Evolutionary conservation across 495 filamentous ascomycete genomes (phyloP), one percentile per base, ranked within the genome.

Genomic region (Trichoderma orchidacearum): DNA sequence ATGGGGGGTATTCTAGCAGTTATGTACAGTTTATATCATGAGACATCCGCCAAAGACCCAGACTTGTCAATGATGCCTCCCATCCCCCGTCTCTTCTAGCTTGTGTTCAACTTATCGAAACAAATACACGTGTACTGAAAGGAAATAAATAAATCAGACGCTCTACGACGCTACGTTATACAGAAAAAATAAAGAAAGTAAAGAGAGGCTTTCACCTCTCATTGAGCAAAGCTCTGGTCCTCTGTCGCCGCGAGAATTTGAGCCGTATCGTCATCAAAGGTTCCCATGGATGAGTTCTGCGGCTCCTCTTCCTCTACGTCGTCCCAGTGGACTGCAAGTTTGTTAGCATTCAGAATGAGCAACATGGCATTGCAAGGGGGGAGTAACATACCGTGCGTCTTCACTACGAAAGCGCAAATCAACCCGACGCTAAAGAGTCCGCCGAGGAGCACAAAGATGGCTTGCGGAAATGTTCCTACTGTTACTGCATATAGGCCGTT

Each of bases 401-500:
- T 74, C 17, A 95, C 69, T 54, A 89, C 80, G 68, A 84, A 85
- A 65, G 82, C 85, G 53, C 79, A 73, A 3, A 82, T 18, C 38
- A 89, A 75, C 1, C 82, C 82, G 9, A 83, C n/a, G 0, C 73
- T 82, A 67, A 94, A 95, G 0, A 83, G 75, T 21, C 68, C 68
- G 11, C 77, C 70, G 53, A 96, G 67, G 56, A 85, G 79, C 29
- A 95, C 79, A 67, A 96, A 95, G 3, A 96, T 85, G 0, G 88
- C 80, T 67, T 90, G 87, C 3, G 87, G 82, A 58, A 83, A 89
- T 5, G 78, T 83, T 13, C 76, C 80, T 5, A 96, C 87, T 0
- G 93, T 98, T 18, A 72, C 66, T 18, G 85, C 86, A 65, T 95
- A 98, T 17, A 96, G 80, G 21, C 87, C 75, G 64, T 90, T 93